Evolutionary conservation across 176 grass and related monocot genomes (phyloP), one percentile per base, ranked within the genome.

Genomic region (Melocanna baccifera): DNA sequence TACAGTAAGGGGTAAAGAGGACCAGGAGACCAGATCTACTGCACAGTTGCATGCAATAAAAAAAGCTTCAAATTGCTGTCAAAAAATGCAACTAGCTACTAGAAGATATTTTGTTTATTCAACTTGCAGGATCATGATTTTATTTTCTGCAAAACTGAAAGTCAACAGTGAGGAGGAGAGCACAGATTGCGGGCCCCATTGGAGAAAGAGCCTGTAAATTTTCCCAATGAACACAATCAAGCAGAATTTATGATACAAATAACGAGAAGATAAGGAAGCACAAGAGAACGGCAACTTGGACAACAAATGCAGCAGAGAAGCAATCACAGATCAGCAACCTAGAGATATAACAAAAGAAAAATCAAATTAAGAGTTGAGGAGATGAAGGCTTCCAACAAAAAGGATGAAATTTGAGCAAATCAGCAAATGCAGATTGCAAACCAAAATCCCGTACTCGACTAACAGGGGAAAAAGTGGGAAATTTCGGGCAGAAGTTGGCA

Each of bases 1-100:
- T 71, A 77, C 16, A 83, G 41, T 28, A 68, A 63, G 73, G 79
- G 65, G 57, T 67, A 80, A 79, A 84, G 48, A 51, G 57, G 57
- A 73, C 57, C 73, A 82, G 67, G 61, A 68, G 87, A 71, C 75
- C 67, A 89, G 87, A 92, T 92, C 84, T 92, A 86, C 74, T 80
- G 69, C 55, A 89, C 65, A 75, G 84, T 84, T 84, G 80, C 75
- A 76, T 75, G 62, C 12, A 34, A 83, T 73, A 62, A 65, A 88
- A 64, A 75, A 64, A 52, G 8, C 45, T 80, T 37, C 62, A 71
- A 69, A 84, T 53, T 90, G 61, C 59, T 83, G 41, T 23, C 46
- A 83, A 25, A 84, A 25, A 84, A 37, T 34, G 50, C 75, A 79
- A 73, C 37, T 75, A 26, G 41, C 48, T 37, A 22, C 66, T 32